These are phyloP conservation scores for Bothriochloa decipiens DNA, from an alignment of 176 grass and related monocot genomes.

Conservation along the genomic window DNA sequence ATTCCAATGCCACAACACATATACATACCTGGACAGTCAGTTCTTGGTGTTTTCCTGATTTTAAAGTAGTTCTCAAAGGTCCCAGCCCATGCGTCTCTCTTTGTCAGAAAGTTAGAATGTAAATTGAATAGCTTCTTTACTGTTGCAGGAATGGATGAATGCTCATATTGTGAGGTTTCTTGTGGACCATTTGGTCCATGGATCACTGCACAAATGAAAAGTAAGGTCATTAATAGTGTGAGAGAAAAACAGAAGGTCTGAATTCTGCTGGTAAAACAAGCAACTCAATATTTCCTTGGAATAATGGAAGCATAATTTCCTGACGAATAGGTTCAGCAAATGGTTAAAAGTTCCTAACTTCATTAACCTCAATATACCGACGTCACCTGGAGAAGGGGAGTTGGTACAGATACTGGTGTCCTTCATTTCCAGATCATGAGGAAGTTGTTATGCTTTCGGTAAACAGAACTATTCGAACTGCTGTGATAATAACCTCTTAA, in stretches of 20 bases:
- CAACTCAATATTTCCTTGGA: neutral
- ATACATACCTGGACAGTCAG: conserved; percentile 78
- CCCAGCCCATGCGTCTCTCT: conserved; percentile 88
- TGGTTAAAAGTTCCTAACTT: conserved; percentile 8
- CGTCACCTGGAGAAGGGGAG: too few relatives aligned
- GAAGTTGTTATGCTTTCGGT: too few relatives aligned
- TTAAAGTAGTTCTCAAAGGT: conserved; percentile 79
- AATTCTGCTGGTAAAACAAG: neutral
- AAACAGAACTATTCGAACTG: too few relatives aligned
- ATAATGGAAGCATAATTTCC: neutral
- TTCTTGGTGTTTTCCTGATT: conserved; percentile 67
- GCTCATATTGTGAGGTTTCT: conserved; percentile 69
- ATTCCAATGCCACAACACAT: neutral
- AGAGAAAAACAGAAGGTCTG: neutral
- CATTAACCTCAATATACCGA: neutral
- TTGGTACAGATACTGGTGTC: too few relatives aligned
- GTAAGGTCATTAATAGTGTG: neutral
- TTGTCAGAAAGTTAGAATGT: conserved; percentile 86
- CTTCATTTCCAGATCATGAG: too few relatives aligned
- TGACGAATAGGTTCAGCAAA: neutral
- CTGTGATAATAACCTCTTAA: too few relatives aligned
- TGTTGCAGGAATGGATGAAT: conserved; percentile 83
- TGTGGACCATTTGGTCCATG: conserved; percentile 72
- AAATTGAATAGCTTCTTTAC: conserved; percentile 93
- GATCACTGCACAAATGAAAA: conserved; percentile 68